Evolutionary conservation across 257 asterid species (phyloP).

Genomic region (Haberlea rhodopensis): DNA sequence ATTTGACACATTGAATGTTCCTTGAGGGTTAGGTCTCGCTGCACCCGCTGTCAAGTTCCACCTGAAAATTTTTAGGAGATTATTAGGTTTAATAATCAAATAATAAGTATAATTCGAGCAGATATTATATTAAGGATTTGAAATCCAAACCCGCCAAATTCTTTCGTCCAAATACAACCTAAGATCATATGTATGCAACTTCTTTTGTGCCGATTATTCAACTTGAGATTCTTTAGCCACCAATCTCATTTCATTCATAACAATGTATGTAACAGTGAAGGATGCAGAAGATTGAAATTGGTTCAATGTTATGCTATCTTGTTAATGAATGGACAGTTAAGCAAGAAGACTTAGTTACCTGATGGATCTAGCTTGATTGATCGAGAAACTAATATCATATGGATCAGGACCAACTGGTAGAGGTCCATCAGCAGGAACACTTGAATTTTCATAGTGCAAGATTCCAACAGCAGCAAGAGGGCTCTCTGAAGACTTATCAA

Average conservation of each 20-base stretch:
- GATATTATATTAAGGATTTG: too few relatives aligned
- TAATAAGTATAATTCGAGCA: background rate
- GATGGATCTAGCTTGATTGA: slow-evolving; percentile 55
- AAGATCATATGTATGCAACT: too few relatives aligned
- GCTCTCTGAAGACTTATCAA: background rate
- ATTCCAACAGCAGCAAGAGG: slow-evolving; percentile 48
- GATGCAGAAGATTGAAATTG: too few relatives aligned
- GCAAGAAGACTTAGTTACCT: slow-evolving; percentile 32
- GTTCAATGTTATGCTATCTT: too few relatives aligned
- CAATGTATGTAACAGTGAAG: too few relatives aligned
- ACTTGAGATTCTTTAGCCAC: too few relatives aligned
- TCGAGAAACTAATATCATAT: slow-evolving; percentile 42
- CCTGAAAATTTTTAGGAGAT: slow-evolving; percentile 30
- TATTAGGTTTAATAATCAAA: background rate
- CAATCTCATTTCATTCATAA: too few relatives aligned
- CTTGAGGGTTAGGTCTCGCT: slow-evolving; percentile 74
- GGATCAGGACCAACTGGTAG: slow-evolving; percentile 63
- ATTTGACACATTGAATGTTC: slow-evolving; percentile 62
- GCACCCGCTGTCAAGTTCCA: slow-evolving; percentile 64
- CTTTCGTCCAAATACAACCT: too few relatives aligned
- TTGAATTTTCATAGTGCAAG: slow-evolving; percentile 59
- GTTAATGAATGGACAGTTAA: too few relatives aligned
- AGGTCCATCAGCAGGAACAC: slow-evolving; percentile 40
- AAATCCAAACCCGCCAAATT: too few relatives aligned
- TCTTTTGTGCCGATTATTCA: too few relatives aligned